Base-by-base conservation (phyloP, 352 stramenopile species). In the Globisporangium okanoganense region DNA sequence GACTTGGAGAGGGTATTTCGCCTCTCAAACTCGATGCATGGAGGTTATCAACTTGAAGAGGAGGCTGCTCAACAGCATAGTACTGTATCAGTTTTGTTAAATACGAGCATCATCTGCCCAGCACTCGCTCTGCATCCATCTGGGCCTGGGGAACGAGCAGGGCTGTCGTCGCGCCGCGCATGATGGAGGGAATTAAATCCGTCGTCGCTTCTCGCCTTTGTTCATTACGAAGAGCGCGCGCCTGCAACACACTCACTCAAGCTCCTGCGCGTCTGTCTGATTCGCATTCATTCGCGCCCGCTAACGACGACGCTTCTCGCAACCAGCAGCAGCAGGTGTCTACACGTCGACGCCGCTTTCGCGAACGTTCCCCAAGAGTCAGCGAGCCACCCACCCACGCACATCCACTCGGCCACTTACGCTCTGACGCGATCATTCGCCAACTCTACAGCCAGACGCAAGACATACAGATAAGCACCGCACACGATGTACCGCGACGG, bases 401-500 rank as follows among this genome's bases (percentile, higher is more conserved):
- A 55, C 48, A 54, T 54, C 48, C 48, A 54, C 20, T 54, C 14
- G 18, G 31, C 20, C 16, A 22, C 5, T 24, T 24, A 36, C 49
- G 29, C 49, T 55, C 29, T 20, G 18, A 41, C 48, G 48, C 22
- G 20, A 14, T 50, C 61, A 56, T 33, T 67, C 55, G 22, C 6
- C 31, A 45, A 41, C 41, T 27, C 38, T 18, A 13, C 33, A n/a
- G 18, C 20, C 40, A 45, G 40, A 33, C 29, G 3, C 29, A 6
- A 33, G 29, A 4, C 40, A 43, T n/a, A 36, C 31, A 52, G 20
- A 20, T 20, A 45, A 5, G 6, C 49, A 40, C 47, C 29, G 31
- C 22, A 58, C 31, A 60, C 38, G 52, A 93, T 93, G 83, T 93
- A 93, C 64, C 75, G 83, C 62, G 83, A 93, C 63, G 83, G 83